Conservation (phyloP, 768 basidiomycete genomes). For the Suillus plorans region DNA sequence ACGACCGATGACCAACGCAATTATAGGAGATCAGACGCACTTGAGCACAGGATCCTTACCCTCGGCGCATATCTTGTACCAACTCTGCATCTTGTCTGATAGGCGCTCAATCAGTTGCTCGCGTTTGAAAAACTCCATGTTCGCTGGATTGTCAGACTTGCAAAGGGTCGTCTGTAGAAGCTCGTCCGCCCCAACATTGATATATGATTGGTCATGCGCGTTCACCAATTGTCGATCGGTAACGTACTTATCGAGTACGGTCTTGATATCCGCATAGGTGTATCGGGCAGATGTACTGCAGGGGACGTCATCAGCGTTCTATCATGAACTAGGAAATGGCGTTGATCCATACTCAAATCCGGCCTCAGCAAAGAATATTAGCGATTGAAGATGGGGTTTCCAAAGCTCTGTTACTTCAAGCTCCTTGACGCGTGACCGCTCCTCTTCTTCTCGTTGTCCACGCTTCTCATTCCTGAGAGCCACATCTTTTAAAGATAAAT, state of each 20-base stretch:
- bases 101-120: conserved; percentile 61
- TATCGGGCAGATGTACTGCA: conserved; percentile 55
- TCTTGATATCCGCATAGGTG: conserved; percentile 53
- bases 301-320: conserved; percentile 26
- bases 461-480: conserved; percentile 64
- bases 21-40: conserved; percentile 38
- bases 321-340: conserved; percentile 12
- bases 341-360: conserved; percentile 53
- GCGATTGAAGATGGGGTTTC: conserved; percentile 57
- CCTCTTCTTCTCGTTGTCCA: conserved; percentile 51
- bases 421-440: conserved; percentile 45
- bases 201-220: conserved; percentile 60
- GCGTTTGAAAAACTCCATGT: conserved; percentile 59
- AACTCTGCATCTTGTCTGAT: conserved; percentile 68
- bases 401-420: conserved; percentile 67
- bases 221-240: conserved; percentile 61
- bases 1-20: conserved; percentile 2
- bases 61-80: conserved; percentile 62
- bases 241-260: conserved; percentile 64
- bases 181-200: conserved; percentile 58
- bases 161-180: conserved; percentile 37
- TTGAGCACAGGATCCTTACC: conserved; percentile 58
- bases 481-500: conserved; percentile 63
- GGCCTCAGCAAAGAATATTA: conserved; percentile 61
- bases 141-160: conserved; percentile 31